Base-by-base conservation (phyloP, 345 rosid genomes). In the Raphanus sativus region DNA sequence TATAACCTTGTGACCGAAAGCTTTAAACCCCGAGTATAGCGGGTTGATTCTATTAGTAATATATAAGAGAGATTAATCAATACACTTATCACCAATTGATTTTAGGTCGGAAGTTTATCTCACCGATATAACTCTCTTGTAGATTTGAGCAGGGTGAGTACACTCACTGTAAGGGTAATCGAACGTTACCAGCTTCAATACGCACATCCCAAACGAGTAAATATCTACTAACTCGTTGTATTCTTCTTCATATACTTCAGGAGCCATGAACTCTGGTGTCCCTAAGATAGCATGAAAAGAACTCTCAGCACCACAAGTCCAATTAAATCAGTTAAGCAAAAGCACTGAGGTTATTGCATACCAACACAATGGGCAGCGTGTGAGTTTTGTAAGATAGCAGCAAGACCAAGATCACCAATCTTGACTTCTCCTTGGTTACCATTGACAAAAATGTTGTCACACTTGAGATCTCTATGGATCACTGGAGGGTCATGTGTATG, bases 221-320 rank as follows among this genome's bases (percentile, higher is more conserved):
- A 92, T 87, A 76, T 95, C 99, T 48, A 95, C 96, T 73, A 95
- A 81, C 77, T 95, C 94, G 67, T 95, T 92, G 56, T 95, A 95
- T 10, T 89, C 96, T 84, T 95, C 99, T 84, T 89, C 89, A 52
- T 89, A 94, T 21, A 94, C 88, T 81, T 94, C 98, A 26, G 99
- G 98, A 76, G 99, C 99, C 99, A 95, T 94, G 76, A 94, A 92
- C 85, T 92, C 99, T 1, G 97, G 97, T 29, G 99, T 94, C 54
- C 98, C 99, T 94, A 50, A 48, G 29, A 64, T 24, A 26, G 4
- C 2, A 5, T 8, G 9, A n/a, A 59, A 25, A 25, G 13, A 25
- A 9, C 54, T 55, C 25, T 58, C 8, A 65, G 34, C 28, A 58
- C 42, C 36, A 77, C 11, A 69, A 69, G 12, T 29, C 61, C 8